These are phyloP conservation scores for Xeromyces bisporus DNA, from an alignment of 495 filamentous ascomycete species.

Conservation along the genomic window DNA sequence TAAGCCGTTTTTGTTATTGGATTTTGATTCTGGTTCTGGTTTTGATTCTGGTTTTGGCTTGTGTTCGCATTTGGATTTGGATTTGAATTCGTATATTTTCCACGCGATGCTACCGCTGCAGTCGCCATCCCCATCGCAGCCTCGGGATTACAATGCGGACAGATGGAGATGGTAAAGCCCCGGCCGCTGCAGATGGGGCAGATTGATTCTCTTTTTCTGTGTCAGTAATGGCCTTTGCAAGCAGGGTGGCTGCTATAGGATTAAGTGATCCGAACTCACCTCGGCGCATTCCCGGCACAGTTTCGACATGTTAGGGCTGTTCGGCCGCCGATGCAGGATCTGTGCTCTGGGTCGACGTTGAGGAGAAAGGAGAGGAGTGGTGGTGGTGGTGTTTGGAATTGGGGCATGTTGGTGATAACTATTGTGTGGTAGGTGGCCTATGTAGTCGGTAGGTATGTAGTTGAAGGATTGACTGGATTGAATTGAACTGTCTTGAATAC, in stretches of 20 bases:
- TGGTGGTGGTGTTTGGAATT: neutral
- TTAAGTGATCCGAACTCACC: too few relatives aligned
- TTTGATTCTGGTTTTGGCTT: neutral
- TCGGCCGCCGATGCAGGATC: conserved; percentile 21
- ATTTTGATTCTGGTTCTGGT: neutral
- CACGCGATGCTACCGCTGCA: neutral
- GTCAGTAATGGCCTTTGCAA: neutral
- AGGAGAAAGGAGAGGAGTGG: conserved; percentile 3
- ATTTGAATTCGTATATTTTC: too few relatives aligned
- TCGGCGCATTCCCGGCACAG: conserved; percentile 26
- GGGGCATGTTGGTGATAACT: too few relatives aligned
- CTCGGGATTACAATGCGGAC: conserved; percentile 22
- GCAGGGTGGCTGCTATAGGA: neutral
- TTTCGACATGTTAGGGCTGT: conserved; percentile 21
- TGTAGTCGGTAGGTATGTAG: too few relatives aligned
- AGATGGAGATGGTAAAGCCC: conserved; percentile 23
- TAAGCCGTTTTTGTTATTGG: neutral
- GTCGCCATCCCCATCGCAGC: conserved; percentile 7
- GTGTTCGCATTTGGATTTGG: neutral
- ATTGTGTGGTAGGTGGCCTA: too few relatives aligned
- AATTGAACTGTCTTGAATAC: too few relatives aligned
- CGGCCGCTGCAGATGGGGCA: conserved; percentile 20
- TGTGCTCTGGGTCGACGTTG: conserved; percentile 19
- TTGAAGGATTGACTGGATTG: too few relatives aligned
- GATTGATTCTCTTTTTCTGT: conserved; percentile 5